Conservation (phyloP, 805 yeast species). For the Saccharomycopsis babjevae region DNA sequence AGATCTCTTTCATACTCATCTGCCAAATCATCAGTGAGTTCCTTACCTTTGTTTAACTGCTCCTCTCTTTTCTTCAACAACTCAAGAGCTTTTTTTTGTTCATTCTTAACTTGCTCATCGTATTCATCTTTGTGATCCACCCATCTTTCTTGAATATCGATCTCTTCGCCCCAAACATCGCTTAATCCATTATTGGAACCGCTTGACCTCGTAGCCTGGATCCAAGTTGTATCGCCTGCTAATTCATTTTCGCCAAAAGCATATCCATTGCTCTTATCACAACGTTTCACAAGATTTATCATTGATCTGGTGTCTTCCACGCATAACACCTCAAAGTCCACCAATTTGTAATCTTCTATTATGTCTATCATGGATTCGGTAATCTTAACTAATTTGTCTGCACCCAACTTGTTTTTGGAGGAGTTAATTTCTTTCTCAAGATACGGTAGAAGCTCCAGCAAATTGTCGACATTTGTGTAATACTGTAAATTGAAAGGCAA, state of each 20-base stretch:
- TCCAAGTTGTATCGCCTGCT: constrained; percentile 97
- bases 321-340: constrained; percentile 79
- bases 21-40: constrained; percentile 4
- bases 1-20: constrained; percentile 16
- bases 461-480: constrained; percentile 88
- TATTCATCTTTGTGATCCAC: constrained; percentile 70
- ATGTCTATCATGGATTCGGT: constrained; percentile 74
- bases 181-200: constrained; percentile 28
- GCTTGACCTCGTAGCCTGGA: constrained; percentile 78
- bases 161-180: constrained; percentile 27
- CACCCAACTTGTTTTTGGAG: constrained; percentile 21
- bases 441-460: constrained; percentile 54
- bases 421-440: constrained; percentile 46
- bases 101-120: constrained; percentile 51
- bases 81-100: constrained; percentile 32
- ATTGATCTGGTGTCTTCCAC: constrained; percentile 88
- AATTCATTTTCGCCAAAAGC: constrained; percentile 86
- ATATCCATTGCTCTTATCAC: constrained; percentile 92
- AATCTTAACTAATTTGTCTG: constrained; percentile 38
- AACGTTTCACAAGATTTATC: constrained; percentile 66
- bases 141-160: constrained; percentile 94
- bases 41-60: constrained; percentile 19
- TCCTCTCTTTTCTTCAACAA: constrained; percentile 34
- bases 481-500: constrained; percentile 75
- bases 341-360: constrained; percentile 78